Base-by-base conservation (phyloP, 2,329 filamentous ascomycete genomes). In the Leptosphaerulina australis region DNA sequence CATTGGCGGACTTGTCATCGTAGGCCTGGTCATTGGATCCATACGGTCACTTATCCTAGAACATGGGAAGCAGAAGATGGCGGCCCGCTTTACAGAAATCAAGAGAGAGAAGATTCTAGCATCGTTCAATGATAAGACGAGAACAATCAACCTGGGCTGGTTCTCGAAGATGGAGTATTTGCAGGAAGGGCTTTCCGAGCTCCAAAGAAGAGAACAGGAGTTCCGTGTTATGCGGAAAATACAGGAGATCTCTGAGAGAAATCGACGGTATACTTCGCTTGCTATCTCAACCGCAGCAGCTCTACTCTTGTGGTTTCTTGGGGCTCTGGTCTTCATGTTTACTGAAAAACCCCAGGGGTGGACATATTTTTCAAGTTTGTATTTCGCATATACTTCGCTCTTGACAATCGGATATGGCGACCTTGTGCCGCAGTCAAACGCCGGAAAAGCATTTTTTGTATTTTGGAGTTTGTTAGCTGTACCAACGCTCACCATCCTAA, bases 361-460 rank as follows among this genome's bases (percentile, higher is more conserved):
- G 79, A 76, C 72, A 3, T 83, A 83, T 62, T 82, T 82, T 50
- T 63, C 76, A 4, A 68, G 76, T 0, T 62, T 83, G 1, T 83
- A 83, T 60, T 83, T 83, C 59, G 70, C 78, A 4, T 83, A 80
- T 57, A 77, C 75, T 0, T 76, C 75, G 4, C 74, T 83, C 9
- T 61, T 82, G 20, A 83, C 81, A 0, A 81, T 83, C 34, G 81
- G 81, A 2, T 83, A 83, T 54, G 81, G 81, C 21, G 80, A 83
- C 55, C 69, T 75, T 17, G 67, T 69, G 1, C 77, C 76, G 0
- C 65, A 69, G 11, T 77, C 74, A 40, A 82, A 82, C 54, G 74
- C 77, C 10, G 79, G 79, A 7, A 80, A 78, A 58, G 73, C 79
- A 1, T 83, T 83, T 57, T 83, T 83, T 58, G 79, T 83, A 1